Conservation (phyloP, 257 asterid species). For the Forsythia suspensa region DNA sequence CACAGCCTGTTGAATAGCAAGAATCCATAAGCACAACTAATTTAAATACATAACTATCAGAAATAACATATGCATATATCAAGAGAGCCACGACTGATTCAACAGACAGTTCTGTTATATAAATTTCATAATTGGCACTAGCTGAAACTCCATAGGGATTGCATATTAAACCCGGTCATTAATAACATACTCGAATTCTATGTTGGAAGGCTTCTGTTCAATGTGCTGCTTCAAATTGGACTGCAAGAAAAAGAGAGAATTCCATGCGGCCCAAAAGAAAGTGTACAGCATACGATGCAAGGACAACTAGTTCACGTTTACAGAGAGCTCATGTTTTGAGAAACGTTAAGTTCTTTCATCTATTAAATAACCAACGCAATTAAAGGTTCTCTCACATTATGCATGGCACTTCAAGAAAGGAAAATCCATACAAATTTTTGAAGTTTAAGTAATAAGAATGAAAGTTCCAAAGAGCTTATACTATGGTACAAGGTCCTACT, state of each 20-base stretch:
- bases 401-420: background rate
- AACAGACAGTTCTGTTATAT: background rate
- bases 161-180: background rate
- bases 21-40: constrained; percentile 15
- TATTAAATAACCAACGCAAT: background rate
- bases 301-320: background rate
- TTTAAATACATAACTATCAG: background rate
- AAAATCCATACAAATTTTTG: no score
- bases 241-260: no score
- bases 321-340: background rate
- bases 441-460: no score
- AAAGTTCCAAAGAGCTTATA: no score
- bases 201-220: no score
- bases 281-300: no score
- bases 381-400: background rate
- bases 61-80: background rate
- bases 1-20: constrained; percentile 75
- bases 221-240: background rate
- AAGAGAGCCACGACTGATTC: background rate
- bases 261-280: no score
- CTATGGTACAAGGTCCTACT: no score
- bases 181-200: background rate
- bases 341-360: background rate
- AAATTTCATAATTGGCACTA: background rate
- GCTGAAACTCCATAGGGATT: background rate